Conservation (phyloP, 495 filamentous ascomycete species). For the Haplographium delicatum region DNA sequence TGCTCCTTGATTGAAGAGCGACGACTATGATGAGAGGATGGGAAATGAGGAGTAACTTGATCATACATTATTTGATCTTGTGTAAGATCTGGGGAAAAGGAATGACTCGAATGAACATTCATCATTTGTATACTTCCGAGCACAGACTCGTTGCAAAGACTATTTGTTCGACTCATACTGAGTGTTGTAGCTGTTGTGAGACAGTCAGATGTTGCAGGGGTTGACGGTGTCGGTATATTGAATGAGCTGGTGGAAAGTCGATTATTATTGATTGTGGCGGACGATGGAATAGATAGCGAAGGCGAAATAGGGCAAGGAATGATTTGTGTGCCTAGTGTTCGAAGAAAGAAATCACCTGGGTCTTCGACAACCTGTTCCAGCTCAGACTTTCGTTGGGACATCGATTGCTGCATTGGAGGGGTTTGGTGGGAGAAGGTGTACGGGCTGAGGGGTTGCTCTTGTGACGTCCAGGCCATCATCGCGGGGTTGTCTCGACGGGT, state of each 20-base stretch:
- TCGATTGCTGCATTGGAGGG: conserved; percentile 29
- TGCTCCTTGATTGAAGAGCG: conserved; percentile 26
- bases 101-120: conserved; percentile 24
- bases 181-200: conserved; percentile 22
- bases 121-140: conserved; percentile 25
- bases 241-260: conserved; percentile 12
- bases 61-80: conserved; percentile 23
- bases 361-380: conserved; percentile 25
- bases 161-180: conserved; percentile 27
- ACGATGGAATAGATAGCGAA: conserved; percentile 1
- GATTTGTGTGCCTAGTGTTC: conserved; percentile 10
- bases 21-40: conserved; percentile 18
- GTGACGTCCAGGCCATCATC: conserved; percentile 14
- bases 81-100: conserved; percentile 20
- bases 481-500: conserved; percentile 14
- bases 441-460: conserved; percentile 18
- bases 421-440: conserved; percentile 25
- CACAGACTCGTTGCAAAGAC: conserved; percentile 23
- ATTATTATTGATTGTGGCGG: conserved; percentile 2
- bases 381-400: conserved; percentile 30
- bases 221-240: conserved; percentile 19
- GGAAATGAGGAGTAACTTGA: conserved; percentile 19
- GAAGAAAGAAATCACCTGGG: conserved; percentile 15
- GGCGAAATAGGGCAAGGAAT: conserved; percentile 14
- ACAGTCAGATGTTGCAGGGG: conserved; percentile 17